These are phyloP conservation scores for Globisporangium cystogenes DNA, from an alignment of 352 stramenopile species.

Conservation along the genomic window DNA sequence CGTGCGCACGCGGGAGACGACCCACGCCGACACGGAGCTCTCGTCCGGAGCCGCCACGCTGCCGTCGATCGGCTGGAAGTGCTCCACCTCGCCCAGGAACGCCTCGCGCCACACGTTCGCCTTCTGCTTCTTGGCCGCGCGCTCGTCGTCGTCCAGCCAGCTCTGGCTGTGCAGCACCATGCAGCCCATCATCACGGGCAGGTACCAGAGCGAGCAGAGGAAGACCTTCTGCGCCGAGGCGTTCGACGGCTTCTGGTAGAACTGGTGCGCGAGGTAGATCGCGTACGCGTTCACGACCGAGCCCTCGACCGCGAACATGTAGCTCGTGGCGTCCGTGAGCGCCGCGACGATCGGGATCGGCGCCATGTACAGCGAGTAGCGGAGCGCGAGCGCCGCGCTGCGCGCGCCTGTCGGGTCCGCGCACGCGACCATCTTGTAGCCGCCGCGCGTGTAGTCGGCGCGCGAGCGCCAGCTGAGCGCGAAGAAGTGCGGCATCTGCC, in stretches of 20 bases:
- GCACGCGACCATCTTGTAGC: conserved; percentile 95
- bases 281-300: conserved; percentile 95
- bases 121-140: conserved; percentile 53
- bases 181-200: conserved; percentile 95
- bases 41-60: conserved; percentile 30
- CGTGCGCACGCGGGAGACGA: conserved; percentile 58
- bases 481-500: conserved; percentile 99
- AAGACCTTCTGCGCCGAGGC: conserved; percentile 97
- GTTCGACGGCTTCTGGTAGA: conserved; percentile 93
- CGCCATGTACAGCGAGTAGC: conserved; percentile 94
- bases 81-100: conserved; percentile 67
- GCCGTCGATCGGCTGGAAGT: conserved; percentile 42
- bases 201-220: conserved; percentile 96
- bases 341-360: conserved; percentile 92
- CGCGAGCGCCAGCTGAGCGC: conserved; percentile 96
- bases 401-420: conserved; percentile 90
- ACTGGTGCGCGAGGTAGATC: conserved; percentile 94
- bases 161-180: conserved; percentile 97
- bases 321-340: conserved; percentile 92
- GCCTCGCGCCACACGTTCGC: conserved; percentile 55
- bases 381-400: conserved; percentile 89
- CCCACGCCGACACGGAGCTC: conserved; percentile 50
- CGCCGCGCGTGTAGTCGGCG: conserved; percentile 87
- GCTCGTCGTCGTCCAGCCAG: conserved; percentile 76
- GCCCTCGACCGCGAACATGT: conserved; percentile 98